Evolutionary conservation across 805 yeast genomes (phyloP).

Genomic region (Sugiyamaella americana): DNA sequence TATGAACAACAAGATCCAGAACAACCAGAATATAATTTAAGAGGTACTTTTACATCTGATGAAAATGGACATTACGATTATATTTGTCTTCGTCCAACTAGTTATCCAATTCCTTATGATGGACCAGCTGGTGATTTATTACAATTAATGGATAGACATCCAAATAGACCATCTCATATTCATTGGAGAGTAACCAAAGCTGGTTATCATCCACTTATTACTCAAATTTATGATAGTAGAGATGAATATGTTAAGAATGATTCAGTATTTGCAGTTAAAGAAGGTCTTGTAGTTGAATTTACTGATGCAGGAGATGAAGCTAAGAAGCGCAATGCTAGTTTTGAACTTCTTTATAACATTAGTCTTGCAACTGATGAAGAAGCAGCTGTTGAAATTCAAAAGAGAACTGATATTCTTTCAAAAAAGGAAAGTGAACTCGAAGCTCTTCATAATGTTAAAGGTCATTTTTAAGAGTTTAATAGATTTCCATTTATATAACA

Average conservation of each 20-base stretch:
- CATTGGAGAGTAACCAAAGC: slow-evolving; percentile 29
- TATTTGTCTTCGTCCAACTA: slow-evolving; percentile 32
- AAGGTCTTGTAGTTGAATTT: slow-evolving; percentile 5
- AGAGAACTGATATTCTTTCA: neutral
- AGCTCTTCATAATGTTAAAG: too few relatives aligned
- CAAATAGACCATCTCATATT: slow-evolving; percentile 34
- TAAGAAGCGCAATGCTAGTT: slow-evolving; percentile 46
- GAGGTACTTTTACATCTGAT: slow-evolving; percentile 32
- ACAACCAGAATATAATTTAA: slow-evolving; percentile 33
- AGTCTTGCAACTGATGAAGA: neutral
- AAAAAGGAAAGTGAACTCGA: neutral
- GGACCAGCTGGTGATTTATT: slow-evolving; percentile 37
- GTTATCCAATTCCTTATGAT: slow-evolving; percentile 38
- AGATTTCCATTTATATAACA: too few relatives aligned
- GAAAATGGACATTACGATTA: slow-evolving; percentile 27
- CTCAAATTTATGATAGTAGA: slow-evolving; percentile 28
- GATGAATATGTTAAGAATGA: slow-evolving; percentile 5
- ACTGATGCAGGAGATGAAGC: slow-evolving; percentile 28
- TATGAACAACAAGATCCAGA: slow-evolving; percentile 33
- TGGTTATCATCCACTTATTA: slow-evolving; percentile 30
- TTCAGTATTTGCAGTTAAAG: slow-evolving; percentile 8
- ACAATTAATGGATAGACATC: slow-evolving; percentile 33
- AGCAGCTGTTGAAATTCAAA: neutral
- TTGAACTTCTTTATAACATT: slow-evolving; percentile 32
- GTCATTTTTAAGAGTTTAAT: too few relatives aligned